Percentiles rank a stretch among this genome's conserved stretches.
Evolutionary conservation across 2,329 filamentous ascomycete species (phyloP).

Genomic region (Trichoderma semiorbis): DNA sequence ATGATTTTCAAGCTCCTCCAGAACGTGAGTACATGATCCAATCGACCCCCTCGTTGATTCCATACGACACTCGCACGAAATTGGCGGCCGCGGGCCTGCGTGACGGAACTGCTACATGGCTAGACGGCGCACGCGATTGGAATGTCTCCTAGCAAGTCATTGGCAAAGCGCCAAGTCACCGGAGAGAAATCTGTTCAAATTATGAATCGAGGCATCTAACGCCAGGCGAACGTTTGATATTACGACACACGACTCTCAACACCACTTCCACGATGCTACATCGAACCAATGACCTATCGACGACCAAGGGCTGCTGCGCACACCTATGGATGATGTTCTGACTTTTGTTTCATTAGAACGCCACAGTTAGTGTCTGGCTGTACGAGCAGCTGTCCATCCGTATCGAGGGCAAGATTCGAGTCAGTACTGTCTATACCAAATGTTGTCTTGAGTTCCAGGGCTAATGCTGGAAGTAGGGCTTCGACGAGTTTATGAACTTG

Average conservation of each 20-base stretch:
- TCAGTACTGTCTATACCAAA: constrained; percentile 42
- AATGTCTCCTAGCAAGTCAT: not conserved
- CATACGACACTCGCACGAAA: not conserved
- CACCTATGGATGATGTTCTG: not conserved
- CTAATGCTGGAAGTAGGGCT: constrained; percentile 59
- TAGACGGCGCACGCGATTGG: not conserved
- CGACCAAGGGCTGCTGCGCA: not conserved
- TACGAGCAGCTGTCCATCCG: constrained; percentile 93
- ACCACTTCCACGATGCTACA: not conserved
- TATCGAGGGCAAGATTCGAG: constrained; percentile 94
- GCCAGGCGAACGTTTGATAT: not conserved
- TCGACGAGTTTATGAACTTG: constrained; percentile 99
- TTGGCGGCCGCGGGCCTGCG: not conserved
- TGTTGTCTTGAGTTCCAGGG: too few species aligned
- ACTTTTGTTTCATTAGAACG: constrained; percentile 51
- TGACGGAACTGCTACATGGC: not conserved
- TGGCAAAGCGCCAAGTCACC: not conserved
- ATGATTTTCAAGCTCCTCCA: constrained; percentile 74
- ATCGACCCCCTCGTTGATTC: not conserved
- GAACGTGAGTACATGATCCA: constrained; percentile 35
- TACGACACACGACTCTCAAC: not conserved
- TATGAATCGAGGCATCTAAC: not conserved
- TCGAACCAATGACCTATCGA: not conserved
- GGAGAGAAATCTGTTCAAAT: not conserved
- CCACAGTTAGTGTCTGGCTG: constrained; percentile 90